Evolutionary conservation across 1,139 yeast genomes (phyloP), one percentile per base, ranked within the genome.

Genomic region (Scheffersomyces lignicola): DNA sequence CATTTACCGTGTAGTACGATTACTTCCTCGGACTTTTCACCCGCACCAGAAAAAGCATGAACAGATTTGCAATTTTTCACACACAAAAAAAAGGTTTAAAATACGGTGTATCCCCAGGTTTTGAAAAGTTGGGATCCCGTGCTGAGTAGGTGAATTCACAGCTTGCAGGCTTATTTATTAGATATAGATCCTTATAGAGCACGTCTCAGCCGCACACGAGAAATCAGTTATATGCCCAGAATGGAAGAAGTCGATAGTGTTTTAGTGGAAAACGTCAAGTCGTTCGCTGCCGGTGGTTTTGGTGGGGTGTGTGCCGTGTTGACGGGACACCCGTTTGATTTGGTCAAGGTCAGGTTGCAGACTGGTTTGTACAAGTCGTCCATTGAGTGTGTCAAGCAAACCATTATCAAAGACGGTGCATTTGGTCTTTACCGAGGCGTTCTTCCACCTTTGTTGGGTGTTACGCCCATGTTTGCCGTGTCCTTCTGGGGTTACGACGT

Each of bases 401-500:
- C 95, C 3, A 47, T 92, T 30, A 77, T 77, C 14, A 73, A 75
- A 25, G 90, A 86, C 43, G 95, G 96, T 1, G 76, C 79, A 11
- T 54, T 70, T 9, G 97, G 97, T 1, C 76, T 92, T 44, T 92
- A 87, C 62, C 66, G 92, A 50, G 96, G 96, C 39, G 95, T 87
- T 18, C 71, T 82, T 23, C 95, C 96, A 8, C 98, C 98, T 5
- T 68, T 92, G 35, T 60, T 86, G 18, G 98, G 98, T 21, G 97
- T 92, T 18, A 92, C 97, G 0, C 98, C 98, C 26, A 92, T 92
- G 88, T 92, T 92, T 69, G 97, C 97, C 8, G 94, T 92, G 22
- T 86, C 96, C 2, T 92, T 92, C 69, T 90, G 97, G 97, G 97
- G 97, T 55, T 92, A 92, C 63, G 97, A 89, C 54, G 71, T 88